Percentiles rank a stretch among this genome's conserved stretches.
These are phyloP conservation scores for Coelastrella sp. DNA, from an alignment of 139 green algal genomes.

Conservation along the genomic window DNA sequence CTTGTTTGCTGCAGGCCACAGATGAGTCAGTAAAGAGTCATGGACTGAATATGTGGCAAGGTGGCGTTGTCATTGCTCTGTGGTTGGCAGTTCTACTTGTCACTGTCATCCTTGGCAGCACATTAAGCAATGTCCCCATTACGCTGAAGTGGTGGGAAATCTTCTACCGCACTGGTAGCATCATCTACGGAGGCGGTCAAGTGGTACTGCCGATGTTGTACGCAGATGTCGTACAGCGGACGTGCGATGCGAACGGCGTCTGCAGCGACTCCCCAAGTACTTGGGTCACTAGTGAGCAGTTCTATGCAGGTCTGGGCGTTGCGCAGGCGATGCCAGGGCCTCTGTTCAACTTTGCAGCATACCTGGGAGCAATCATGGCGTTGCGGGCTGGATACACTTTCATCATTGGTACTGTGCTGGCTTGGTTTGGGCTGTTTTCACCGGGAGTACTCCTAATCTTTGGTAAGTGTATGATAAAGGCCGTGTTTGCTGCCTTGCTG, in stretches of 20 bases:
- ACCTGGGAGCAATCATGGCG: slow-evolving; percentile 92
- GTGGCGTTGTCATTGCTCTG: slow-evolving; percentile 62
- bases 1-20: slow-evolving; percentile 10
- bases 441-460: slow-evolving; percentile 95
- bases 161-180: slow-evolving; percentile 90
- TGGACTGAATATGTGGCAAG: slow-evolving; percentile 69
- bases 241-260: slow-evolving; percentile 25
- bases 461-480: slow-evolving; percentile 16
- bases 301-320: slow-evolving; percentile 80
- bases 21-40: slow-evolving; percentile 67
- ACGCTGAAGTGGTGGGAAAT: slow-evolving; percentile 46
- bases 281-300: slow-evolving; percentile 91
- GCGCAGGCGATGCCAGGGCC: slow-evolving; percentile 92
- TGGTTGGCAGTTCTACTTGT: slow-evolving; percentile 76
- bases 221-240: slow-evolving; percentile 77
- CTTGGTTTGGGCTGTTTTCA: slow-evolving; percentile 91
- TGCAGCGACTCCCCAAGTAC: slow-evolving; percentile 55
- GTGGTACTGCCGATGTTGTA: slow-evolving; percentile 94
- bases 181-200: slow-evolving; percentile 96
- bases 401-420: slow-evolving; percentile 75
- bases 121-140: background rate
- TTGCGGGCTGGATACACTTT: slow-evolving; percentile 64
- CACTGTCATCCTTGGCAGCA: slow-evolving; percentile 49
- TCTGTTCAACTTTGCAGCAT: slow-evolving; percentile 96
- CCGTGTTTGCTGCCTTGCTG: background rate